Conservation (phyloP, 495 filamentous ascomycete species). For the Aspergillus avenaceus region DNA sequence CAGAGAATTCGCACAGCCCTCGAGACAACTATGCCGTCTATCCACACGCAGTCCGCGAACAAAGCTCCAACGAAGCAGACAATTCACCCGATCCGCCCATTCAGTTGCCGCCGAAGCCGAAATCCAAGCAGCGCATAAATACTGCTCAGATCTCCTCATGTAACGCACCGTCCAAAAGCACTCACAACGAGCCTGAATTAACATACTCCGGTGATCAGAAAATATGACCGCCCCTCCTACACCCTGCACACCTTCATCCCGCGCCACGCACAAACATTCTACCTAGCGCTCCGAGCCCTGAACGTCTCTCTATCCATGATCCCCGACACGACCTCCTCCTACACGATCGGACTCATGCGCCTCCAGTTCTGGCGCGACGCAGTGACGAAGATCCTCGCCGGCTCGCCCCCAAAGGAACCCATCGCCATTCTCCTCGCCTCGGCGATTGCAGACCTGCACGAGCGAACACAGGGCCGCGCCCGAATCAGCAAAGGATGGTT, state of each 20-base stretch:
- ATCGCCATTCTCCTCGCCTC: slow-evolving; percentile 78
- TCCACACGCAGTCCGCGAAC: background rate
- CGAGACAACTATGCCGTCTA: slow-evolving; percentile 14
- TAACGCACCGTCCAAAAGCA: slow-evolving; percentile 22
- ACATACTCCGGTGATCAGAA: slow-evolving; percentile 39
- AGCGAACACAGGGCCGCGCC: slow-evolving; percentile 48
- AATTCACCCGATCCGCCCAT: slow-evolving; percentile 21
- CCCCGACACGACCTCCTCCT: slow-evolving; percentile 78
- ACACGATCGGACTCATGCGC: slow-evolving; percentile 77
- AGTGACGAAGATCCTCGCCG: slow-evolving; percentile 67
- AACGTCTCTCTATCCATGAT: slow-evolving; percentile 87
- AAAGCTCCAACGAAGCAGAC: slow-evolving; percentile 14
- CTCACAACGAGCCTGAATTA: slow-evolving; percentile 1
- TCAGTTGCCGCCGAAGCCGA: slow-evolving; percentile 35
- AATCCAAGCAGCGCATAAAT: slow-evolving; percentile 48
- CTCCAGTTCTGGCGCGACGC: slow-evolving; percentile 94
- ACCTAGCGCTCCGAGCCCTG: slow-evolving; percentile 86
- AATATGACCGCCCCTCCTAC: slow-evolving; percentile 82
- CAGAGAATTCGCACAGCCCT: slow-evolving; percentile 18
- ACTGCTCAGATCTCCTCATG: slow-evolving; percentile 56
- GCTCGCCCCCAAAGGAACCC: slow-evolving; percentile 78
- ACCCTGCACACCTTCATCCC: slow-evolving; percentile 83
- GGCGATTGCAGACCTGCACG: slow-evolving; percentile 58
- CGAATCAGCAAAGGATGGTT: slow-evolving; percentile 78
- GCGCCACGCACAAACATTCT: slow-evolving; percentile 63